phyloP scores from a whole-genome alignment of 148 eudicot genomes.

The Oxyria digyna region DNA sequence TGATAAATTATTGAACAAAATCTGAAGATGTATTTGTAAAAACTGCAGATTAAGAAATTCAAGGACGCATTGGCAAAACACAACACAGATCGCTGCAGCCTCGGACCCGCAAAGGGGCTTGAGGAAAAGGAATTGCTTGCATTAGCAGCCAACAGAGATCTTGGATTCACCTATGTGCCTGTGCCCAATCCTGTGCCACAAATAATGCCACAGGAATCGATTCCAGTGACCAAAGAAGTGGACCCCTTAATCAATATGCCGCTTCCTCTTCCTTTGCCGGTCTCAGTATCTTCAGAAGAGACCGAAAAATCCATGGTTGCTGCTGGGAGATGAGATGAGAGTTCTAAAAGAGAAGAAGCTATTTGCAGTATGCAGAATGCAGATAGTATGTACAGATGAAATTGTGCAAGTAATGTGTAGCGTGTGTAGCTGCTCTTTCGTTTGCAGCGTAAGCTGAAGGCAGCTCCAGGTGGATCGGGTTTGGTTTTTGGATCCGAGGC shows the following conservation, averaged over 20 bases:
- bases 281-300: slow-evolving; percentile 8
- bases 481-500: slow-evolving; percentile 6
- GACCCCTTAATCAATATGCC: not conserved
- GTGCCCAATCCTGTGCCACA: slow-evolving; percentile 28
- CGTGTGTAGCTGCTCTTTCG: not conserved
- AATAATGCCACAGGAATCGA: slow-evolving; percentile 11
- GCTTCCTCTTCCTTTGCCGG: slow-evolving; percentile 11
- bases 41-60: slow-evolving; percentile 69
- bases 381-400: slow-evolving; percentile 5
- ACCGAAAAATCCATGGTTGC: slow-evolving; percentile 25
- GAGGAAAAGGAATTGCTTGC: slow-evolving; percentile 75
- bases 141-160: slow-evolving; percentile 61
- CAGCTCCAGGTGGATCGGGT: not conserved
- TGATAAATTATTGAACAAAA: not conserved
- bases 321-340: slow-evolving; percentile 25
- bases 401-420: slow-evolving; percentile 3
- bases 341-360: not conserved
- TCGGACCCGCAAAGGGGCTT: slow-evolving; percentile 59
- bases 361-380: not conserved
- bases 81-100: slow-evolving; percentile 39
- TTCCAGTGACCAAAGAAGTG: not conserved
- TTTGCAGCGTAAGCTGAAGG: not conserved
- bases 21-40: not conserved
- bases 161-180: slow-evolving; percentile 47
- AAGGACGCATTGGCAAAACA: slow-evolving; percentile 68